Conservation (phyloP, 257 asterid species). For the Scutellaria barbata region DNA sequence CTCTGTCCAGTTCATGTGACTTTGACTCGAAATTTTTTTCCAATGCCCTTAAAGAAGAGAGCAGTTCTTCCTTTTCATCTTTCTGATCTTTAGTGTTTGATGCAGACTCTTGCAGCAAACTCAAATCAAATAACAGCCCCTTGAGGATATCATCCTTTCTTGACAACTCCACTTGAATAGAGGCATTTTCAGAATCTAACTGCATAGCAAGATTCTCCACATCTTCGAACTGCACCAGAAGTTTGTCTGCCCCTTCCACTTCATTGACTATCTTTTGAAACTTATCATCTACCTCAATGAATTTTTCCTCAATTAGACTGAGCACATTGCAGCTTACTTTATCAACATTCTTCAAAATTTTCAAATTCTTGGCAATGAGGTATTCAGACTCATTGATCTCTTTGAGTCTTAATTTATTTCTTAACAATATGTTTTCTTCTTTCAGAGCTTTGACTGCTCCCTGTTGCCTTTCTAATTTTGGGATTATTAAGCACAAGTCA, state of each 20-base stretch:
- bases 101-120: slow-evolving; percentile 89
- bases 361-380: slow-evolving; percentile 46
- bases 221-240: slow-evolving; percentile 56
- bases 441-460: slow-evolving; percentile 42
- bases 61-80: slow-evolving; percentile 61
- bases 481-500: slow-evolving; percentile 43
- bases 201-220: slow-evolving; percentile 61
- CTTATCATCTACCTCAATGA: slow-evolving; percentile 45
- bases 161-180: slow-evolving; percentile 58
- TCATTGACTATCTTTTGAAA: slow-evolving; percentile 50
- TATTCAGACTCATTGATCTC: slow-evolving; percentile 42
- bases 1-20: slow-evolving; percentile 61
- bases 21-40: slow-evolving; percentile 55
- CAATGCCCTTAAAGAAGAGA: slow-evolving; percentile 54
- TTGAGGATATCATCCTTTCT: slow-evolving; percentile 88
- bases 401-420: slow-evolving; percentile 52
- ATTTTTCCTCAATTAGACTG: slow-evolving; percentile 40
- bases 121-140: slow-evolving; percentile 82
- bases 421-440: slow-evolving; percentile 53
- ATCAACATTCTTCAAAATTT: slow-evolving; percentile 38
- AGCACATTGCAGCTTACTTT: slow-evolving; percentile 44
- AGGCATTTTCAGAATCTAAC: slow-evolving; percentile 52
- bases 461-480: slow-evolving; percentile 50
- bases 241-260: slow-evolving; percentile 45
- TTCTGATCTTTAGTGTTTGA: slow-evolving; percentile 77